Base-by-base conservation (phyloP, 129 eudicot species). In the Gnaphalium uliginosum region DNA sequence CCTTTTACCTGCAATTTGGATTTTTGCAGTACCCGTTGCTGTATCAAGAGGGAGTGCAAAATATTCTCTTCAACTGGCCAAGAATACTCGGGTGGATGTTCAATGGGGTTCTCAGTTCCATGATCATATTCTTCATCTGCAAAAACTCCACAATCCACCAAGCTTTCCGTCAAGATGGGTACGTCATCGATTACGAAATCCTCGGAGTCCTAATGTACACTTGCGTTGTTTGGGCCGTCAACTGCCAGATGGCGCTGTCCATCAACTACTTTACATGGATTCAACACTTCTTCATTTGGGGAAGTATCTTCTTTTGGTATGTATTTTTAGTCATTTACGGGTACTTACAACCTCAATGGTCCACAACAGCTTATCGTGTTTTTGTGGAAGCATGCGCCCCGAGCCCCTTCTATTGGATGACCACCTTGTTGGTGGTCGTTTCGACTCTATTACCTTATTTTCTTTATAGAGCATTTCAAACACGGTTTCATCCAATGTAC, bases 191-290 rank as follows among this genome's bases (percentile, higher is more conserved):
- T 74, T 91, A 75, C 61, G 88, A 88, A 73, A 81, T 86, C 19
- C 89, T 95, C 1, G 99, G 96, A 1, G 92, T 87, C 65, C 8
- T 85, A 27, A 89, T 95, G 96, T 95, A 95, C 73, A 83, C 94
- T 1, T 89, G 96, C n/a, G 95, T 91, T 0, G 89, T 95, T 6
- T 95, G 99, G 97, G 80, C 92, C 2, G 99, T 95, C 73, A 95
- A 91, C 72, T 89, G 90, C 90, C 99, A 95, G 73, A 89, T 95
- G 96, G 99, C 96, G 0, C 69, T 91, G n/a, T 89, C 96, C 51
- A 86, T 91, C 60, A 95, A 87, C 88, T 95, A 91, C 90, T 91
- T 95, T 88, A 89, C 99, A 5, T 95, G 97, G 97, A 89, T 95
- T 41, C 99, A 95, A 27, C 99, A 95, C 71, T 75, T 95, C 73